Conservation (phyloP, 2,329 filamentous ascomycete genomes). For the Exophiala mesophila region DNA sequence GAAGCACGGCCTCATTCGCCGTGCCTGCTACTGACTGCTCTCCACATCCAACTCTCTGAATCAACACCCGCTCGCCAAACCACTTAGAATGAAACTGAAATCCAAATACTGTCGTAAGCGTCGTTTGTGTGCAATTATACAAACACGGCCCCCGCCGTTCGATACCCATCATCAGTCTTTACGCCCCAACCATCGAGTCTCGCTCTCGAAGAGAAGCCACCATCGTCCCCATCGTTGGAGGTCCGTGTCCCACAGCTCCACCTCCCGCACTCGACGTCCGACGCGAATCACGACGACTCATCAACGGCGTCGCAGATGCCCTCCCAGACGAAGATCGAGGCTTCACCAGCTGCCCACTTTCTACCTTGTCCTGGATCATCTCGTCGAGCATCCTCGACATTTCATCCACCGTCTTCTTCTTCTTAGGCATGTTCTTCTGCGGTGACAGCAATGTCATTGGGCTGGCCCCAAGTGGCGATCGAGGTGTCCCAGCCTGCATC, state of each 20-base stretch:
- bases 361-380: constrained; percentile 88
- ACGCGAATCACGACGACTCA: constrained; percentile 32
- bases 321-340: constrained; percentile 63
- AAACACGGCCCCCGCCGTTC: background rate
- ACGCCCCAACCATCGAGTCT: constrained; percentile 11
- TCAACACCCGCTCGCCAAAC: no score
- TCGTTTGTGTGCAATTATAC: constrained; percentile 16
- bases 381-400: constrained; percentile 92
- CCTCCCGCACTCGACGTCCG: constrained; percentile 16
- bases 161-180: background rate
- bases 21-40: no score
- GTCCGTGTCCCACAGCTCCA: constrained; percentile 1
- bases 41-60: no score
- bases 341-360: constrained; percentile 66
- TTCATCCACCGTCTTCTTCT: constrained; percentile 73
- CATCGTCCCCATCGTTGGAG: constrained; percentile 28
- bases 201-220: constrained; percentile 24
- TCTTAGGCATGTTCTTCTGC: constrained; percentile 43
- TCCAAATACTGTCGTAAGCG: constrained; percentile 10
- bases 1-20: no score
- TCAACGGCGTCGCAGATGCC: constrained; percentile 15
- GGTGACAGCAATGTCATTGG: constrained; percentile 32
- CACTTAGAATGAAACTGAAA: constrained; percentile 13
- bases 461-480: constrained; percentile 19
- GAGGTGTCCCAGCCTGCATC: constrained; percentile 12